Evolutionary conservation across 2,329 filamentous ascomycete genomes (phyloP).

Genomic region (Tolypocladium album): DNA sequence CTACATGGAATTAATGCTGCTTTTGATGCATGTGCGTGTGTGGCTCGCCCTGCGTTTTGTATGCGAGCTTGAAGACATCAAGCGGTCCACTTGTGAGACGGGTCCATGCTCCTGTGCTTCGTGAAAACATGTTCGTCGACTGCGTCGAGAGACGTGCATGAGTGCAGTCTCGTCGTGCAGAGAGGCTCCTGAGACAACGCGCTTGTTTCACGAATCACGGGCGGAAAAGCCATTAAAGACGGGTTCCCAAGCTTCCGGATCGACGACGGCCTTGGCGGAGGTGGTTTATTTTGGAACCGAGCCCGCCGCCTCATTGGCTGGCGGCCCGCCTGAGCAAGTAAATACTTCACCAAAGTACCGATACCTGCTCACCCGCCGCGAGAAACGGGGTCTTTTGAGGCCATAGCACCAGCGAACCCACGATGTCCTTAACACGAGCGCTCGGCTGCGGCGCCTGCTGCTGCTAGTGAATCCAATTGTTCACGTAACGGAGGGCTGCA

Average conservation of each 20-base stretch:
- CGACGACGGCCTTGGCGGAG: not conserved
- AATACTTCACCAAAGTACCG: not conserved
- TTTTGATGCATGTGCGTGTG: not conserved
- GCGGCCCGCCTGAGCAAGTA: not conserved
- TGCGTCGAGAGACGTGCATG: not conserved
- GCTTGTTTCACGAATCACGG: not conserved
- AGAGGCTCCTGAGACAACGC: not conserved
- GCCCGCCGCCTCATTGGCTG: not conserved
- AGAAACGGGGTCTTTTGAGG: not conserved
- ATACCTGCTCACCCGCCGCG: not conserved
- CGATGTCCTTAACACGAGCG: not conserved
- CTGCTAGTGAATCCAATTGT: not conserved
- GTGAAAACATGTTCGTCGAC: not conserved
- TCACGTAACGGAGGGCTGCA: not conserved
- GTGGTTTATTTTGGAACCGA: not conserved
- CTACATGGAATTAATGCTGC: not conserved
- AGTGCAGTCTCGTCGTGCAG: not conserved
- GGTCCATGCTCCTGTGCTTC: not conserved
- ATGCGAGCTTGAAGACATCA: not conserved
- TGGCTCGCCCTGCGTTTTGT: not conserved
- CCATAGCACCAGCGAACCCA: not conserved
- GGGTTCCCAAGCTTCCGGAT: not conserved
- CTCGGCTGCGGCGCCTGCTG: not conserved
- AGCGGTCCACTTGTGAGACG: not conserved
- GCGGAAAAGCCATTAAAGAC: not conserved